phyloP scores from a whole-genome alignment of 2,329 filamentous ascomycete genomes.

The Venturia oleaginea region DNA sequence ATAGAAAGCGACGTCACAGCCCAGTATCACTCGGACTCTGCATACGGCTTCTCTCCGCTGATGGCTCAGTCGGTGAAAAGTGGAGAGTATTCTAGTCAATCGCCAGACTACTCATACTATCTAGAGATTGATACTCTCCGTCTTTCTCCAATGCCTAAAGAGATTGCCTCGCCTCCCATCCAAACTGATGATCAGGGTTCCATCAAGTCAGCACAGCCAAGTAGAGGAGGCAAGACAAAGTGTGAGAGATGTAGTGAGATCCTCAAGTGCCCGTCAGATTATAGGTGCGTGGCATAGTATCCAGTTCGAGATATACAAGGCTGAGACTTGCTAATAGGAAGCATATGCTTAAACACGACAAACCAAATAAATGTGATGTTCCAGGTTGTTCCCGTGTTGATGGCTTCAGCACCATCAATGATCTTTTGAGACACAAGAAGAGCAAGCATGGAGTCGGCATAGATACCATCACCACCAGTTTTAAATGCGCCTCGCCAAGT shows the following conservation, averaged over 20 bases:
- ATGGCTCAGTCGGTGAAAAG: constrained; percentile 24
- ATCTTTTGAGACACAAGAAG: constrained; percentile 68
- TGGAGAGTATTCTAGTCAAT: constrained; percentile 18
- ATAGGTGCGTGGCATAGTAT: constrained; percentile 23
- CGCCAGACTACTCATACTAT: constrained; percentile 18
- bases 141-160: background rate
- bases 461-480: constrained; percentile 41
- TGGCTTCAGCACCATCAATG: constrained; percentile 73
- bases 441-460: constrained; percentile 54
- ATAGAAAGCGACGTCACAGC: background rate
- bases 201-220: background rate
- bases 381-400: constrained; percentile 46
- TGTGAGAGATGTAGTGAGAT: constrained; percentile 19
- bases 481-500: constrained; percentile 47
- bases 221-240: constrained; percentile 6
- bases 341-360: constrained; percentile 61
- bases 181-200: background rate
- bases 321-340: constrained; percentile 47
- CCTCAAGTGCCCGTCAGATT: constrained; percentile 28
- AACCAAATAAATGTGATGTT: constrained; percentile 54
- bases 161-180: background rate
- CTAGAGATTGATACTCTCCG: background rate
- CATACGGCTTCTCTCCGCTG: constrained; percentile 23
- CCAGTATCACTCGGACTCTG: constrained; percentile 24
- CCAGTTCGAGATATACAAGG: background rate